These are phyloP conservation scores for Calocybe gangraenosa DNA, from an alignment of 768 basidiomycete species.

Conservation along the genomic window DNA sequence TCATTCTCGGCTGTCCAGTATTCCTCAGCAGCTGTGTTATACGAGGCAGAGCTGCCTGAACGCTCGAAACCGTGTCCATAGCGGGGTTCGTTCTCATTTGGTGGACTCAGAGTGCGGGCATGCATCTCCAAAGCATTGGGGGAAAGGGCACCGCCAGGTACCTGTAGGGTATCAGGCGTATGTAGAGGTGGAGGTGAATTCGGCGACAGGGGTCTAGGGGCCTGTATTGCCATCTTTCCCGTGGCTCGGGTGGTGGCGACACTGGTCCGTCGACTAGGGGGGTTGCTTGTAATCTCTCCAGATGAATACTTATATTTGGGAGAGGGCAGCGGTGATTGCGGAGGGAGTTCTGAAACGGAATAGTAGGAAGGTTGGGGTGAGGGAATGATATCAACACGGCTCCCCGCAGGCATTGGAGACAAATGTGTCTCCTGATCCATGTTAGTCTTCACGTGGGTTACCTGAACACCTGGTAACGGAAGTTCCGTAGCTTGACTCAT, in stretches of 20 bases:
- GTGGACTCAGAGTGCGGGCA: conserved; percentile 22
- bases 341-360: conserved; percentile 62
- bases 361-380: conserved; percentile 61
- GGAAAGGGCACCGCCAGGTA: conserved; percentile 8
- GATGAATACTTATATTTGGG: conserved; percentile 42
- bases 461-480: conserved; percentile 23
- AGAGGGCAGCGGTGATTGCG: conserved; percentile 56
- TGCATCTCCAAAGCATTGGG: conserved; percentile 15
- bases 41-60: conserved; percentile 37
- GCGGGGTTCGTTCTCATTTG: conserved; percentile 13
- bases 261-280: conserved; percentile 37
- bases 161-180: conserved; percentile 15
- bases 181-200: conserved; percentile 17
- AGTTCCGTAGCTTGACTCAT: conserved; percentile 28
- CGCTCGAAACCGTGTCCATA: conserved; percentile 21
- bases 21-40: conserved; percentile 41
- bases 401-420: conserved; percentile 21
- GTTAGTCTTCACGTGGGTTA: conserved; percentile 17
- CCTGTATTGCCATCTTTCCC: conserved; percentile 15
- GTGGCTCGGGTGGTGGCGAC: conserved; percentile 25
- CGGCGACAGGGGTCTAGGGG: conserved; percentile 23
- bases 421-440: conserved; percentile 20
- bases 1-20: conserved; percentile 29
- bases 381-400: conserved; percentile 18
- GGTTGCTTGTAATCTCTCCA: conserved; percentile 42